A percentile compares a stretch with the other conserved stretches of the same genome.
These are phyloP conservation scores for Aspergillus sp. DNA, from an alignment of 2,329 filamentous ascomycete species.

Conservation along the genomic window DNA sequence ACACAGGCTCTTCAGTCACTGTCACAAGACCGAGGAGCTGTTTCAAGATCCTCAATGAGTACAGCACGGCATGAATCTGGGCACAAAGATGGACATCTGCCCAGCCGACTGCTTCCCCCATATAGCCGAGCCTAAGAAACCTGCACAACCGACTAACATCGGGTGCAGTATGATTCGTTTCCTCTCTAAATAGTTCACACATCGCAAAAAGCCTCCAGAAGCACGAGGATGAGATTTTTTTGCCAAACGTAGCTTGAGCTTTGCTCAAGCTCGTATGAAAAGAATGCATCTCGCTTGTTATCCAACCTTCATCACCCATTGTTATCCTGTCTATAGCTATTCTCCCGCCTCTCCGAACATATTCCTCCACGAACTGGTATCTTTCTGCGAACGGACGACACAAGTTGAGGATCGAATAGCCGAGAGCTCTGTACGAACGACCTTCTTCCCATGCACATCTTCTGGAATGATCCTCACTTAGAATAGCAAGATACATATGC, in stretches of 20 bases:
- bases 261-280: constrained; percentile 19
- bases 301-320: constrained; percentile 15
- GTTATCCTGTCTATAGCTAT: constrained; percentile 24
- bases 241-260: constrained; percentile 9
- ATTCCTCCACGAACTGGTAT: constrained; percentile 23
- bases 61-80: constrained; percentile 54
- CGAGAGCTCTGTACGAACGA: constrained; percentile 45
- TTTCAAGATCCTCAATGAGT: constrained; percentile 56
- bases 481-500: constrained; percentile 58
- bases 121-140: constrained; percentile 25
- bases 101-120: constrained; percentile 45
- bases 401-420: constrained; percentile 48
- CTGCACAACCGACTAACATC: constrained; percentile 14
- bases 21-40: constrained; percentile 41
- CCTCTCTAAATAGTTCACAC: constrained; percentile 21
- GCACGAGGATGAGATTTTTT: constrained; percentile 3
- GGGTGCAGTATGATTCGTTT: constrained; percentile 6
- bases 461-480: constrained; percentile 52
- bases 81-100: constrained; percentile 55
- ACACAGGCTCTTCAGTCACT: constrained; percentile 8
- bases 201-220: constrained; percentile 33
- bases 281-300: constrained; percentile 10
- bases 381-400: constrained; percentile 20
- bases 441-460: constrained; percentile 54
- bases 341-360: constrained; percentile 30